Conservation (phyloP, 73 alveolate genomes). For the Paramecium tetraurelia region DNA sequence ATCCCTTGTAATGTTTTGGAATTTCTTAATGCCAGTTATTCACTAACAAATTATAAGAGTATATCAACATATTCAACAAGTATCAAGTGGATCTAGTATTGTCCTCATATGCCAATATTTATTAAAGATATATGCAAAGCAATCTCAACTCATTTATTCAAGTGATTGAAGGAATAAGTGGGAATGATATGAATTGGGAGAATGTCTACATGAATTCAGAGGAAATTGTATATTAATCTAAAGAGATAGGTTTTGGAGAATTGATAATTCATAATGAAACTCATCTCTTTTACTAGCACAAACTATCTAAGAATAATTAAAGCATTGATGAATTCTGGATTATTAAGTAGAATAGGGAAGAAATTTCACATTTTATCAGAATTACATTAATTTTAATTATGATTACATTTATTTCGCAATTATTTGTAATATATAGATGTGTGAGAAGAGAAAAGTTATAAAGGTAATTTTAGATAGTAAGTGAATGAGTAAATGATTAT, state of each 20-base stretch:
- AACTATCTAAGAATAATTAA: neutral
- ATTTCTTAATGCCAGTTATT: neutral
- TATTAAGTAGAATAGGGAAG: neutral
- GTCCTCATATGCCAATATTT: slow-evolving; percentile 8
- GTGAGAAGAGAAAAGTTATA: neutral
- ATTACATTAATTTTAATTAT: neutral
- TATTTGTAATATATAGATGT: neutral
- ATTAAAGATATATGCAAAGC: neutral
- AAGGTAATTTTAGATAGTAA: neutral
- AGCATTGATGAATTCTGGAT: neutral
- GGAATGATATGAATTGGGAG: neutral
- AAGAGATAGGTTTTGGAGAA: neutral
- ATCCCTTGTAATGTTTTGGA: slow-evolving; percentile 11
- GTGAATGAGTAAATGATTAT: neutral
- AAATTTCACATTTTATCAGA: neutral
- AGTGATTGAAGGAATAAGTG: neutral
- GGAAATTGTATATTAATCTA: neutral
- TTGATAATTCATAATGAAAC: neutral
- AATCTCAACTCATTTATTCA: neutral
- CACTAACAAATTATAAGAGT: neutral
- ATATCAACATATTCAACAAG: neutral
- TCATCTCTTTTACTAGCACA: neutral
- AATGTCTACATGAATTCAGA: neutral
- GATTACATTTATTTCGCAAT: neutral
- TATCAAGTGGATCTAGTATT: slow-evolving; percentile 12